phyloP scores from a whole-genome alignment of 768 basidiomycete species.

The Dacryopinax primogenitus region DNA sequence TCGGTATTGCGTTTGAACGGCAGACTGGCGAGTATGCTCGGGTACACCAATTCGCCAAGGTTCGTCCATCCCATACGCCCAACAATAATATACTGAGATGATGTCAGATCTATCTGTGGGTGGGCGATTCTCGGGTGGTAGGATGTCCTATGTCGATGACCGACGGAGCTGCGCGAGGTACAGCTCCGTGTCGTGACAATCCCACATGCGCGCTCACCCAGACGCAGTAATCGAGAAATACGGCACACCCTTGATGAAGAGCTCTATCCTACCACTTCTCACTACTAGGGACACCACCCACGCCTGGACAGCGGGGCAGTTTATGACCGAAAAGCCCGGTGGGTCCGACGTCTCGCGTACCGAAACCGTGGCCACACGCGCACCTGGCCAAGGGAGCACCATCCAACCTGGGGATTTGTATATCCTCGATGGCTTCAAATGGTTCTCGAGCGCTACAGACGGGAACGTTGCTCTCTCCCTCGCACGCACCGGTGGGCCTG shows the following conservation, averaged over 20 bases:
- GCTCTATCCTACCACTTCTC: constrained; percentile 44
- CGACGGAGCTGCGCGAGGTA: constrained; percentile 56
- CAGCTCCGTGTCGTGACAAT: constrained; percentile 11
- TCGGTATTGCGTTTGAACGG: constrained; percentile 56
- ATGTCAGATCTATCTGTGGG: constrained; percentile 31
- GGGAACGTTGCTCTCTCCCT: constrained; percentile 58
- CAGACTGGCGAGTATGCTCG: constrained; percentile 49
- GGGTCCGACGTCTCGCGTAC: constrained; percentile 65
- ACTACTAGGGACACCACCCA: constrained; percentile 48
- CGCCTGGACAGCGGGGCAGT: constrained; percentile 66
- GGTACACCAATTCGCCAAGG: constrained; percentile 52
- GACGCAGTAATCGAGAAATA: constrained; percentile 46
- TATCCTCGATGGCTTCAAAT: constrained; percentile 57
- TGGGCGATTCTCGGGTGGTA: constrained; percentile 53
- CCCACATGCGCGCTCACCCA: background rate
- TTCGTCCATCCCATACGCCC: constrained; percentile 22
- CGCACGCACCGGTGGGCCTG: constrained; percentile 48
- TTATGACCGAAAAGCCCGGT: constrained; percentile 62
- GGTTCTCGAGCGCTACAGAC: constrained; percentile 77
- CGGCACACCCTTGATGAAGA: constrained; percentile 48
- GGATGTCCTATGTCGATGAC: constrained; percentile 67
- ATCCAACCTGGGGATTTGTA: constrained; percentile 33
- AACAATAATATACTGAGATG: background rate
- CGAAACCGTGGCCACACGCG: constrained; percentile 43
- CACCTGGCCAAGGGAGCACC: constrained; percentile 20